These are phyloP conservation scores for Blumeriella jaapii DNA, from an alignment of 2,329 filamentous ascomycete species.

Conservation along the genomic window DNA sequence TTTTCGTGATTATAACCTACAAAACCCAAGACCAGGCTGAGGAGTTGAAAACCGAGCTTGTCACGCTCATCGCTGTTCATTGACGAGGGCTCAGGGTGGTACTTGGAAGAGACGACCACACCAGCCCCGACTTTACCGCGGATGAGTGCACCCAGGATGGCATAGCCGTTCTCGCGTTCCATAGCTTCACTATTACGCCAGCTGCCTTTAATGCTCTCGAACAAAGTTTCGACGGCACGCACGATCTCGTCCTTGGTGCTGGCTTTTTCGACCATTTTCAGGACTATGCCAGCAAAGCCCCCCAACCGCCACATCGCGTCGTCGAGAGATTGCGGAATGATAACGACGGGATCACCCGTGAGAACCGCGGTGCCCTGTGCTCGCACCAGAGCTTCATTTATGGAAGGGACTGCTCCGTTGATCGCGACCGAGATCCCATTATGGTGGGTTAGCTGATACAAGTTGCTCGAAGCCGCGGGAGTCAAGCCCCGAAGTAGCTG, in stretches of 20 bases:
- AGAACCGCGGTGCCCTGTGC: constrained; percentile 72
- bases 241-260: constrained; percentile 58
- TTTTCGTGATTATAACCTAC: constrained; percentile 76
- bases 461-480: constrained; percentile 52
- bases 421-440: constrained; percentile 71
- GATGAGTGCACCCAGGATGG: constrained; percentile 72
- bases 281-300: constrained; percentile 75
- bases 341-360: constrained; percentile 71
- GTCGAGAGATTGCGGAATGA: constrained; percentile 74
- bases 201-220: constrained; percentile 75
- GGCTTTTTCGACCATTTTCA: constrained; percentile 76
- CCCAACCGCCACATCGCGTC: constrained; percentile 87
- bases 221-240: constrained; percentile 70
- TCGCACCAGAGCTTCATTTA: constrained; percentile 80
- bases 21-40: constrained; percentile 71
- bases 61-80: constrained; percentile 44
- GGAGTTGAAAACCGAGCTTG: constrained; percentile 47
- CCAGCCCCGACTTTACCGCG: constrained; percentile 65
- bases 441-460: constrained; percentile 59
- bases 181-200: constrained; percentile 98
- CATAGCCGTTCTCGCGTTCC: constrained; percentile 91
- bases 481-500: constrained; percentile 69
- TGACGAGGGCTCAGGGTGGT: constrained; percentile 22
- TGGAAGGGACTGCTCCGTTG: constrained; percentile 75
- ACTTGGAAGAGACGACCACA: constrained; percentile 27